Base-by-base conservation (phyloP, 257 asterid genomes). In the Fraxinus quadrangulata region DNA sequence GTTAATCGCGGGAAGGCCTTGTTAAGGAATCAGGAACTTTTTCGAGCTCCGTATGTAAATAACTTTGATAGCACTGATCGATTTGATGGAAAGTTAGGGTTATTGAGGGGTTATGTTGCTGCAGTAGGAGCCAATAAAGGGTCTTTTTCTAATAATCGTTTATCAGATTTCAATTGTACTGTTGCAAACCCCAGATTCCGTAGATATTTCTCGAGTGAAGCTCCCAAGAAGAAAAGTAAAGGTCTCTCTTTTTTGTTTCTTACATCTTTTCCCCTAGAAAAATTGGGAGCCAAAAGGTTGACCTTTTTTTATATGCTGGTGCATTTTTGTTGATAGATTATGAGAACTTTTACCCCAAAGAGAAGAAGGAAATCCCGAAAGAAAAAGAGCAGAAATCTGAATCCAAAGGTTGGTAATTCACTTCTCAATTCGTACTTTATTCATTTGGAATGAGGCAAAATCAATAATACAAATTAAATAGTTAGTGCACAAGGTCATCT, bases 141-240 rank as follows among this genome's bases (percentile, higher is more conserved):
- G 82, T 73, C 85, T 23, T 1, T 69, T 78, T 16, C 80, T 37
- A 81, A 79, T 83, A 78, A 77, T 78, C 77, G 75, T 79, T 74
- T 82, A 69, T 79, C 92, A 13, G 88, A 88, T 82, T 87, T 86
- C 59, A 83, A 78, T 79, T 51, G 81, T 78, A 76, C 76, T 14
- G 30, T 79, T 65, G 92, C 85, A 0, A 87, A 82, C 85, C 84
- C 88, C 7, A 84, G 84, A 67, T 36, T 78, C 4, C 82, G 79
- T 40, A 81, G 97, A 72, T 87, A 84, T 81, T 91, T 90, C 90
- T 87, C 85, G 67, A 84, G 84, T 70, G 91, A 83, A 83, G 75
- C 86, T 75, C 97, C 97, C 0, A 89, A 93, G 90, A 91, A 93
- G 82, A 93, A 88, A 80, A 88, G 96, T 91, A 83, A 81, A 89